phyloP scores from a whole-genome alignment of 139 green algal genomes.

The Edaphochlamys debaryana region DNA sequence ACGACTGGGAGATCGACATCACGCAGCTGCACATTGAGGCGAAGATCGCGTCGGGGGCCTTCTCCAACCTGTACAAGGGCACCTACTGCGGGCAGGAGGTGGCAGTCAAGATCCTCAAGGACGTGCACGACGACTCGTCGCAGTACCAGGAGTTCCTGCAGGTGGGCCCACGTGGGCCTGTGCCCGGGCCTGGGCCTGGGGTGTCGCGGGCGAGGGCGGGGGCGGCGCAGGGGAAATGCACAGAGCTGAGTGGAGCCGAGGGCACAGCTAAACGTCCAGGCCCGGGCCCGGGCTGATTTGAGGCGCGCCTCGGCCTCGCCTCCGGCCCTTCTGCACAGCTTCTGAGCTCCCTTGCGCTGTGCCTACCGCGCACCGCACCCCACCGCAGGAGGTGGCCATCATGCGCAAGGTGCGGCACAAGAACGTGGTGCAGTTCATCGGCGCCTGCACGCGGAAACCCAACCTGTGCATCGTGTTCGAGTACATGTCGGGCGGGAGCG shows the following conservation, averaged over 20 bases:
- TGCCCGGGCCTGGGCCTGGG: background rate
- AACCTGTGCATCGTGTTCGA: conserved; percentile 99
- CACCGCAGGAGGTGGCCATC: conserved; percentile 66
- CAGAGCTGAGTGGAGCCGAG: too few species aligned
- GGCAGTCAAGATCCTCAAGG: conserved; percentile 98
- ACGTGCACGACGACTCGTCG: conserved; percentile 83
- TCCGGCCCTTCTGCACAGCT: too few species aligned
- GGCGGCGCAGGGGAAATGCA: background rate
- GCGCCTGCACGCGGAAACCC: conserved; percentile 94
- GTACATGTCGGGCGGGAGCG: conserved; percentile 95
- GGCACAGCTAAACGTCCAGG: too few species aligned
- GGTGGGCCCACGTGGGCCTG: conserved; percentile 33
- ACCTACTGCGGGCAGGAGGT: conserved; percentile 98
- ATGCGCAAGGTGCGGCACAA: conserved; percentile 93
- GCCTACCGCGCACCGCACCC: too few species aligned
- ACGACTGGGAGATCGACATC: conserved; percentile 98
- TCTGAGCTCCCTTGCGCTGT: too few species aligned
- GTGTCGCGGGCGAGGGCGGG: background rate
- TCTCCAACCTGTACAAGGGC: conserved; percentile 95
- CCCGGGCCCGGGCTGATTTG: too few species aligned
- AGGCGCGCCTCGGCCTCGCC: too few species aligned
- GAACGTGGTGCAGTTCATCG: conserved; percentile 99
- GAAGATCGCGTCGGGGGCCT: conserved; percentile 90
- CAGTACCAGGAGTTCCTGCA: conserved; percentile 95
- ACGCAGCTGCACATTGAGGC: conserved; percentile 85